Evolutionary conservation across 352 stramenopile genomes (phyloP), one percentile per base, ranked within the genome.

Genomic region (Phytophthora hibernalis): DNA sequence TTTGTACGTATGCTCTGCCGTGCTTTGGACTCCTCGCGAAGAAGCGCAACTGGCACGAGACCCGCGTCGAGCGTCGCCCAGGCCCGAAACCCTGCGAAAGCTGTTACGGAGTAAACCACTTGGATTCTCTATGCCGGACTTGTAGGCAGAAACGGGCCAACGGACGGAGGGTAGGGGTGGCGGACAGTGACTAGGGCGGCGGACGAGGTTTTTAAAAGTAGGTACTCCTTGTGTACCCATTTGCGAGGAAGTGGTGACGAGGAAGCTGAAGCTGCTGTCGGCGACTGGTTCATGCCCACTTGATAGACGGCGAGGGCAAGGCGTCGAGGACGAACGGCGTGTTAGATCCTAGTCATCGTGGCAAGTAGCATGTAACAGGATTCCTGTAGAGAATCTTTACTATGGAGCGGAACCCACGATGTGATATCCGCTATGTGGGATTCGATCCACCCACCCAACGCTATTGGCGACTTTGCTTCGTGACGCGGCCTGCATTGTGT

Each of bases 21-120:
- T 40, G 33, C 68, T 75, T 58, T 67, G 54, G 54, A 55, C 54
- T 75, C 33, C 44, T 61, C 28, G 49, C 50, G 68, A 75, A 75
- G 68, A 75, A 75, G 68, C 61, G 68, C 68, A 75, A 75, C 68
- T 75, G 68, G 33, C 33, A 58, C 26, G n/a, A 5, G 26, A 31
- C 26, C 26, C 26, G n/a, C 38, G 33, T 16, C 9, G n/a, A 56
- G 43, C 26, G 26, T 31, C 26, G 26, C 26, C 26, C 26, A 7
- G 1, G 38, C 12, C 35, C 49, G 61, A 67, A 75, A 71, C 61
- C 48, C 65, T 68, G 40, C 50, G 26, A 6, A 70, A 42, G 30
- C 59, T 43, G 61, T 70, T 75, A 28, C 55, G 43, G 61, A 42
- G 40, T 18, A 64, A 70, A 53, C 12, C 28, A 45, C 62, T 54